Conservation (phyloP, 805 yeast species). For the Suhomyces sp. region DNA sequence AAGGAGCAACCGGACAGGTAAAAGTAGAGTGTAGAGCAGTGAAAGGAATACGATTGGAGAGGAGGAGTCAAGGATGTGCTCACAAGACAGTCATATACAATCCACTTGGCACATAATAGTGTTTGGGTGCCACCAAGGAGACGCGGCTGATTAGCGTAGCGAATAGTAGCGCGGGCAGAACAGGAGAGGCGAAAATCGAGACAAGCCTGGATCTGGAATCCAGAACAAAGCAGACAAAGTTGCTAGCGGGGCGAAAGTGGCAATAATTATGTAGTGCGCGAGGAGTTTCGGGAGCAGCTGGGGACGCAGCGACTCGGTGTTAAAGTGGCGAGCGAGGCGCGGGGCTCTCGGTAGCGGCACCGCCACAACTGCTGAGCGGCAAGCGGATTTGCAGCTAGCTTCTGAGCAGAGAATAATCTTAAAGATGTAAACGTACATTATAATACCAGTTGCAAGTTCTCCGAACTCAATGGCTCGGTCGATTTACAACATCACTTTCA, state of each 20-base stretch:
- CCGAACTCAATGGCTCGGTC: too few species aligned
- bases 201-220: background rate
- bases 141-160: background rate
- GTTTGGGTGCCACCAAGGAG: background rate
- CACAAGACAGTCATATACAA: background rate
- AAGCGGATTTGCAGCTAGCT: background rate
- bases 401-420: background rate
- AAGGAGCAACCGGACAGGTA: background rate
- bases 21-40: background rate
- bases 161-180: background rate
- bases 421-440: background rate
- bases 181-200: background rate
- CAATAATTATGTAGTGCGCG: background rate
- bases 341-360: background rate
- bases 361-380: too few species aligned
- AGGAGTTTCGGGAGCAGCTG: background rate
- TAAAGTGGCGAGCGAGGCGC: background rate
- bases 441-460: background rate
- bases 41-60: too few species aligned
- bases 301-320: background rate
- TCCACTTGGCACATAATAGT: background rate
- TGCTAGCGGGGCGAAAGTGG: background rate
- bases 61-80: too few species aligned
- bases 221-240: background rate
- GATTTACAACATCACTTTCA: too few species aligned